phyloP scores from a whole-genome alignment of 352 stramenopile species.

The Globisporangium parvum region DNA sequence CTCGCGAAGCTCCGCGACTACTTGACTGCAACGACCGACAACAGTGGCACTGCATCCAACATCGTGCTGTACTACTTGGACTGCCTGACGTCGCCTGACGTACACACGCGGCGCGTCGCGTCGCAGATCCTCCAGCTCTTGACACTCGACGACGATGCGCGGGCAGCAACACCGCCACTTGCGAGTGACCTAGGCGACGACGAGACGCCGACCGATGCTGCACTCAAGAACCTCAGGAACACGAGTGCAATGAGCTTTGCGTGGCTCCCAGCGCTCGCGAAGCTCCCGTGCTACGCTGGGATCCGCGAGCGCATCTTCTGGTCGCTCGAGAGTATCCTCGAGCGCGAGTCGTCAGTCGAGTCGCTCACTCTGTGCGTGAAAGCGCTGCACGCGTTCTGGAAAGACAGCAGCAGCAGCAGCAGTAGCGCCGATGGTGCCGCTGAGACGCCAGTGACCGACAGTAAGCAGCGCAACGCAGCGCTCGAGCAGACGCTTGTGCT shows the following conservation, averaged over 20 bases:
- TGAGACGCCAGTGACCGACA: not conserved
- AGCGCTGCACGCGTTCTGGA: slow-evolving; percentile 61
- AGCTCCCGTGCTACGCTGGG: slow-evolving; percentile 55
- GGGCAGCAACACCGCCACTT: not conserved
- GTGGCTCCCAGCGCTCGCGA: slow-evolving; percentile 57
- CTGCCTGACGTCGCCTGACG: slow-evolving; percentile 45
- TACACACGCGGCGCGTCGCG: slow-evolving; percentile 46
- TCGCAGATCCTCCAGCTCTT: slow-evolving; percentile 63
- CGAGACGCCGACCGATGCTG: slow-evolving; percentile 19
- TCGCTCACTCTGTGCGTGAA: slow-evolving; percentile 64
- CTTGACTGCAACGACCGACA: slow-evolving; percentile 29
- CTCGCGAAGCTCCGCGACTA: slow-evolving; percentile 53
- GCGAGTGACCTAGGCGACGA: slow-evolving; percentile 26
- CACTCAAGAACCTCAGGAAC: slow-evolving; percentile 16
- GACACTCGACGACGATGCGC: slow-evolving; percentile 23
- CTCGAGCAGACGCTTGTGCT: slow-evolving; percentile 58
- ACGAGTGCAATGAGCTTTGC: slow-evolving; percentile 45
- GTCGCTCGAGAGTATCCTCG: slow-evolving; percentile 64
- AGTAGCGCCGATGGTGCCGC: not conserved
- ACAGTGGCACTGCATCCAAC: slow-evolving; percentile 27
- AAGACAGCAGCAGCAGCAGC: slow-evolving; percentile 19
- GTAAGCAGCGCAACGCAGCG: slow-evolving; percentile 24
- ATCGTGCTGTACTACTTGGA: slow-evolving; percentile 73
- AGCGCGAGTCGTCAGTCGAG: slow-evolving; percentile 62
- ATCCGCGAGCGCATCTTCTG: slow-evolving; percentile 56